phyloP scores from a whole-genome alignment of 2,329 filamentous ascomycete genomes.

The Volutella citrinella region DNA sequence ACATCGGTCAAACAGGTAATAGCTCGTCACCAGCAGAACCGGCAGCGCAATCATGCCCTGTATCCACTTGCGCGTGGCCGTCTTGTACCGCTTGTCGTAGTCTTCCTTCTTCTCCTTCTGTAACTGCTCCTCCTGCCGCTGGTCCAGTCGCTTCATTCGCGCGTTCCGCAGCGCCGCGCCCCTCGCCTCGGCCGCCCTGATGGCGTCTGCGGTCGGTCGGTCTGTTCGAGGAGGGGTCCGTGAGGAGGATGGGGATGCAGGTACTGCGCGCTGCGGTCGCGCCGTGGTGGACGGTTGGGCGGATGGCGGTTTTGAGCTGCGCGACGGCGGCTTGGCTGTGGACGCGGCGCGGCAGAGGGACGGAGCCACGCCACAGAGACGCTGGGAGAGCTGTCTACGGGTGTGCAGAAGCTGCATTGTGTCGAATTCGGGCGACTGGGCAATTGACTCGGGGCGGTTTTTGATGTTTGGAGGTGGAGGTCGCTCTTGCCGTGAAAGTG shows the following conservation, averaged over 20 bases:
- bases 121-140: constrained; percentile 18
- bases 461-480: no score
- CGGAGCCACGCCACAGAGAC: no score
- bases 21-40: constrained; percentile 53
- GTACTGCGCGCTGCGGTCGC: not conserved
- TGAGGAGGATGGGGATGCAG: not conserved
- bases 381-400: no score
- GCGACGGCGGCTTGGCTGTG: no score
- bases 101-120: constrained; percentile 25
- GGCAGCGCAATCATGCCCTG: constrained; percentile 50
- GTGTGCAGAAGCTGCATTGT: no score
- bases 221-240: constrained; percentile 1
- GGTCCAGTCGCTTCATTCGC: constrained; percentile 13
- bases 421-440: no score
- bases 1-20: constrained; percentile 51
- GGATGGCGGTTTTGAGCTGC: no score
- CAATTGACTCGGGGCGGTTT: no score
- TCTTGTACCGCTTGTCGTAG: constrained; percentile 42
- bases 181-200: constrained; percentile 19
- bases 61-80: constrained; percentile 43
- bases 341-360: no score
- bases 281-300: no score
- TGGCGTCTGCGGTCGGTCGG: constrained; percentile 6
- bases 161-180: constrained; percentile 22
- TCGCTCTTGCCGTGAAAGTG: no score